Evolutionary conservation across 73 alveolate species (phyloP).

Genomic region (Paramecium caudatum): DNA sequence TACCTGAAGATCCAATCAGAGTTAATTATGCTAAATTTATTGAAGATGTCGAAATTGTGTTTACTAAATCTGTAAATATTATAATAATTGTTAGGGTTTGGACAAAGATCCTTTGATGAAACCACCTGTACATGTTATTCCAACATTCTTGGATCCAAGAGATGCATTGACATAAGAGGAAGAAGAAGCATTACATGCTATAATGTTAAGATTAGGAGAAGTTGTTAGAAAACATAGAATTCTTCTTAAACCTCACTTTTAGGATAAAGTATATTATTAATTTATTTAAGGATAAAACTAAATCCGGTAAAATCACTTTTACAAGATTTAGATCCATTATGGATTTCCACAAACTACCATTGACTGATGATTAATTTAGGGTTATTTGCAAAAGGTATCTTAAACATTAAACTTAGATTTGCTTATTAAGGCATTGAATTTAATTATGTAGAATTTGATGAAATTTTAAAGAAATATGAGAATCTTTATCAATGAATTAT

Average conservation of each 20-base stretch:
- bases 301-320: constrained; percentile 86
- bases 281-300: constrained; percentile 80
- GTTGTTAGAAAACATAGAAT: constrained; percentile 87
- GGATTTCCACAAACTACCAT: constrained; percentile 84
- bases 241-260: constrained; percentile 92
- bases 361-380: constrained; percentile 84
- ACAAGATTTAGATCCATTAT: constrained; percentile 92
- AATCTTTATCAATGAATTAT: constrained; percentile 47
- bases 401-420: constrained; percentile 64
- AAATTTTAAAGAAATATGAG: constrained; percentile 73
- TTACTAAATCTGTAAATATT: constrained; percentile 79
- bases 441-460: constrained; percentile 92
- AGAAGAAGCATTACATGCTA: constrained; percentile 85
- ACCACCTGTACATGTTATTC: constrained; percentile 84
- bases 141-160: constrained; percentile 93
- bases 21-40: constrained; percentile 88
- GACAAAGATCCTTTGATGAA: constrained; percentile 92
- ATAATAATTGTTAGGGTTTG: constrained; percentile 76
- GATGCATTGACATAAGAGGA: constrained; percentile 90
- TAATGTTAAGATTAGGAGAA: constrained; percentile 90
- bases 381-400: constrained; percentile 85
- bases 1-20: constrained; percentile 84
- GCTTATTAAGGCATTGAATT: constrained; percentile 90
- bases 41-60: constrained; percentile 92
- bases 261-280: constrained; percentile 82